Evolutionary conservation across 805 yeast species (phyloP), one percentile per base, ranked within the genome.

Genomic region (Hyphopichia homilentoma): DNA sequence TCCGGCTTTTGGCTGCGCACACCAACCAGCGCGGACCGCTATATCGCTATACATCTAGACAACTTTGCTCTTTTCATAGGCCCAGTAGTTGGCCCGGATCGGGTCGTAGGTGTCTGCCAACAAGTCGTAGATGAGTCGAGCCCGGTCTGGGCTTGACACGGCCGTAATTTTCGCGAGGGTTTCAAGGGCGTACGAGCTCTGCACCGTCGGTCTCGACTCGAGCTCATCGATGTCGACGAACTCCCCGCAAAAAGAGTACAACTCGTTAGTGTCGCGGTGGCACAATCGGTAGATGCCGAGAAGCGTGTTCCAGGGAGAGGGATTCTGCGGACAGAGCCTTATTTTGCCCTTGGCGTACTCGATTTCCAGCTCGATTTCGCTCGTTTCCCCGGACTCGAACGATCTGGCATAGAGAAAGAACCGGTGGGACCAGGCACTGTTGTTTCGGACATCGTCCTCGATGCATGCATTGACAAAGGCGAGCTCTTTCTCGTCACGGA

Each of bases 381-480:
- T 4, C 37, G 41, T 2, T 38, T 40, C 6, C 30, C 43, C 1
- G 21, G 35, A 34, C 12, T 39, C 35, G 2, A 58, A 56, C 32
- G 62, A 60, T 24, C 68, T 45, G 7, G 83, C 57, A 43, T 81
- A 85, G 60, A 67, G 57, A 43, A 81, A 85, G 61, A 67, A 84
- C 33, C 97, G 70, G 57, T 85, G 94, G 38, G 79, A 75, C 98
- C 98, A 93, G 1, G 94, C 96, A 31, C 95, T 83, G 56, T 93
- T 93, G 60, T 93, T 93, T 45, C 87, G 67, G 6, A 85, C 75
- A 55, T 93, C 98, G 6, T 61, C 48, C 2, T 56, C 54, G 3
- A 90, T 55, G 45, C 74, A 59, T 15, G 40, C 35, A 4, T 70
- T 65, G 0, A 76, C 70, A 49, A 75, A 82, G 5, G 48, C 50